These are phyloP conservation scores for Nymphaea colorata DNA, from an alignment of 164 flowering plant species.

Conservation along the genomic window DNA sequence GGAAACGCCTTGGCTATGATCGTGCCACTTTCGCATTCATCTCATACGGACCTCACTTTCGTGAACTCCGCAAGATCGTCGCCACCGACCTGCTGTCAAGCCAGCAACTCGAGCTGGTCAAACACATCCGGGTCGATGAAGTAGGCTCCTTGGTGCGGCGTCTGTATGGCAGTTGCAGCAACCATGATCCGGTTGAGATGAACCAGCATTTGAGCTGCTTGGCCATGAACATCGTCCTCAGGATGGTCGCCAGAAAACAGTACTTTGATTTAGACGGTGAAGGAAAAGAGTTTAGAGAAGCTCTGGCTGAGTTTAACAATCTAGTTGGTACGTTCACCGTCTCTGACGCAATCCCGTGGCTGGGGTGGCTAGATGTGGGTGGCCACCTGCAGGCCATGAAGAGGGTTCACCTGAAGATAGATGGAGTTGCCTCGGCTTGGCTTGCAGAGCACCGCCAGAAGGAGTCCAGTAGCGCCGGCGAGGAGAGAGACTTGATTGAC, in stretches of 20 bases:
- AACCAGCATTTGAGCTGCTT: constrained; percentile 8
- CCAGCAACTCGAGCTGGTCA: constrained; percentile 8
- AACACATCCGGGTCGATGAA: constrained; percentile 7
- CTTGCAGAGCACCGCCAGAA: constrained; percentile 9
- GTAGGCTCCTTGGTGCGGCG: constrained; percentile 5
- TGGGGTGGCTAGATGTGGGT: constrained; percentile 9
- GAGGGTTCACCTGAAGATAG: constrained; percentile 9
- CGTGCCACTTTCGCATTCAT: constrained; percentile 10
- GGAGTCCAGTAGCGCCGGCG: neutral
- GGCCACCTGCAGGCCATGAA: constrained; percentile 16
- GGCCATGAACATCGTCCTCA: constrained; percentile 8
- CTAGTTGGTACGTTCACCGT: constrained; percentile 4
- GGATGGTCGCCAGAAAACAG: constrained; percentile 15
- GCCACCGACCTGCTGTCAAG: constrained; percentile 13
- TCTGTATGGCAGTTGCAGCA: constrained; percentile 4
- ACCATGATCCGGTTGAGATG: constrained; percentile 10
- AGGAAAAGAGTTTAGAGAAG: neutral
- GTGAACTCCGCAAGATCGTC: constrained; percentile 16
- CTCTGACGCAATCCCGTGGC: constrained; percentile 15
- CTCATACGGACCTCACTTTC: constrained; percentile 20
- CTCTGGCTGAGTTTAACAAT: neutral
- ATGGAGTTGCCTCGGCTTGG: constrained; percentile 5
- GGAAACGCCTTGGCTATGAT: constrained; percentile 11
- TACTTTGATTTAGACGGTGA: neutral
- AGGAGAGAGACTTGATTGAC: constrained; percentile 16